Evolutionary conservation across 176 grass and related monocot species (phyloP).

Genomic region (Aegilops sharonensis): DNA sequence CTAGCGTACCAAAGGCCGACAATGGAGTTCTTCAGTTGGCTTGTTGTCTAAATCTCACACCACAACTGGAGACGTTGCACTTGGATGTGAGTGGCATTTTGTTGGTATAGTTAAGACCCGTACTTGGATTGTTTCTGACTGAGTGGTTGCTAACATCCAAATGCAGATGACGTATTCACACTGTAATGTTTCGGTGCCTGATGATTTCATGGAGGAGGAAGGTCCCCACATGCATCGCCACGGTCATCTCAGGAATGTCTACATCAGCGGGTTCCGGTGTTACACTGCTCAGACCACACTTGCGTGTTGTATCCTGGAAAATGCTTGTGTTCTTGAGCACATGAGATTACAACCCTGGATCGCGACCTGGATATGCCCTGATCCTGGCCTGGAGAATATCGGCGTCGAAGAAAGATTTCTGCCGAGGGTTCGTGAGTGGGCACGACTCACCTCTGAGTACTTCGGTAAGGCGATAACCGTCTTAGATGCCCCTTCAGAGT

Average conservation of each 20-base stretch:
- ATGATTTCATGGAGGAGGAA: not conserved
- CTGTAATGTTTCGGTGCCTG: not conserved
- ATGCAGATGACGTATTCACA: not conserved
- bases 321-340: not conserved
- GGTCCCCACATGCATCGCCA: not conserved
- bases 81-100: slow-evolving; percentile 16
- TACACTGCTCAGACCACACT: not conserved
- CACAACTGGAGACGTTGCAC: not conserved
- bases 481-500: not conserved
- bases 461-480: not conserved
- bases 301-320: not conserved
- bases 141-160: not conserved
- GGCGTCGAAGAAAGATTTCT: not conserved
- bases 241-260: not conserved
- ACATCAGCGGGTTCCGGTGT: slow-evolving; percentile 18
- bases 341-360: not conserved
- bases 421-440: not conserved
- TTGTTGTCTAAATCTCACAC: not conserved
- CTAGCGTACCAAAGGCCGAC: not conserved
- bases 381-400: not conserved
- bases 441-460: not conserved
- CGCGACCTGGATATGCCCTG: not conserved
- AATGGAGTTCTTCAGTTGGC: not conserved
- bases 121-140: not conserved
- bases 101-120: not conserved